These are phyloP conservation scores for Epichloe coenophiala DNA, from an alignment of 2,329 filamentous ascomycete genomes.

Conservation along the genomic window DNA sequence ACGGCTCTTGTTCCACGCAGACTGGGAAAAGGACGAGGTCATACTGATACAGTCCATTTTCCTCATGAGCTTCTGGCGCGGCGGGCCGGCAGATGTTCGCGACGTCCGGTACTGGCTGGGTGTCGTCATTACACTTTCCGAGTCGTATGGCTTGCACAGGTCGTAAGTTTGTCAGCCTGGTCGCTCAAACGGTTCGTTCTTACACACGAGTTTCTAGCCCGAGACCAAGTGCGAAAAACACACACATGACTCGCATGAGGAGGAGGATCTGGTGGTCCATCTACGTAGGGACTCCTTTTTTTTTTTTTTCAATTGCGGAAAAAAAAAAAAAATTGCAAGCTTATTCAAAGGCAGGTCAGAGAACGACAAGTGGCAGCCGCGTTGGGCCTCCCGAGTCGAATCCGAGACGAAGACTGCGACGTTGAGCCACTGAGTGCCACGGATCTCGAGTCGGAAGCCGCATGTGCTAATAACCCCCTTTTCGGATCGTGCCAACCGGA, in stretches of 20 bases:
- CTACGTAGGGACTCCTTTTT: slow-evolving; percentile 25
- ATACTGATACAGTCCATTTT: slow-evolving; percentile 37
- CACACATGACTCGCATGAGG: slow-evolving; percentile 20
- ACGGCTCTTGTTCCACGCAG: slow-evolving; percentile 37
- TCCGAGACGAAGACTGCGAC: slow-evolving; percentile 25
- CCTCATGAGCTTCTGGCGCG: slow-evolving; percentile 42
- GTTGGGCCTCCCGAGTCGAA: slow-evolving; percentile 22
- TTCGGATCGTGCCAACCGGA: slow-evolving; percentile 19
- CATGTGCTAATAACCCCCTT: slow-evolving; percentile 10
- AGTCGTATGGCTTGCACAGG: slow-evolving; percentile 33
- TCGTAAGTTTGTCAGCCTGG: slow-evolving; percentile 12
- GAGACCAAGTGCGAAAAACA: slow-evolving; percentile 15
- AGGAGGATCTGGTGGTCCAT: slow-evolving; percentile 41
- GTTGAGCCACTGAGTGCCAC: slow-evolving; percentile 19
- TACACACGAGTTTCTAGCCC: slow-evolving; percentile 7
- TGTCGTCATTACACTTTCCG: slow-evolving; percentile 35
- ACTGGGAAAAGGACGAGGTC: slow-evolving; percentile 36
- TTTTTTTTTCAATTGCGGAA: too few relatives aligned
- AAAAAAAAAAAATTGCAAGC: too few relatives aligned
- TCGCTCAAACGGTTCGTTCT: neutral
- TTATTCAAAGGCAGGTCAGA: slow-evolving; percentile 14
- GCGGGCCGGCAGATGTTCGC: slow-evolving; percentile 31
- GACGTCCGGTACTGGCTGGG: slow-evolving; percentile 37
- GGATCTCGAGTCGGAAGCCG: slow-evolving; percentile 19
- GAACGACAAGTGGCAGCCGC: slow-evolving; percentile 25